Conservation (phyloP, 306 rosid species). For the Gastrolobium bilobum region DNA sequence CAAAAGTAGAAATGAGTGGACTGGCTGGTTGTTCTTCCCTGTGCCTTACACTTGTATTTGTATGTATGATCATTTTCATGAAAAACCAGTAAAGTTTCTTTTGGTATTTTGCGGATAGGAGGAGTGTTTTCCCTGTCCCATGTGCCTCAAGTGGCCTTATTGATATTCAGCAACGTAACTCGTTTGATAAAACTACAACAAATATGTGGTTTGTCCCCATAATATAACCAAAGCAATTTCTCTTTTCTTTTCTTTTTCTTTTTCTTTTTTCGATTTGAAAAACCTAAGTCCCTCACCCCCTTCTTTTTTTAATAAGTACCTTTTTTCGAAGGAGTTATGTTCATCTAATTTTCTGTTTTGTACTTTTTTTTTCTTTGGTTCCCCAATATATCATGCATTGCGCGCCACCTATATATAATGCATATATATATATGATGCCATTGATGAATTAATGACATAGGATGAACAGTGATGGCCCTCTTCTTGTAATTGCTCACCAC, state of each 20-base stretch:
- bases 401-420: slow-evolving; percentile 5
- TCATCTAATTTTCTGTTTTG: background rate
- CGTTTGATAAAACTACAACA: slow-evolving; percentile 29
- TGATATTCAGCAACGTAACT: slow-evolving; percentile 42
- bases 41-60: slow-evolving; percentile 32
- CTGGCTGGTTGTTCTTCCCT: background rate
- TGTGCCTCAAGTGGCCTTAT: slow-evolving; percentile 52
- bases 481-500: slow-evolving; percentile 39
- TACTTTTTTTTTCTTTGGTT: slow-evolving; percentile 17
- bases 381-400: slow-evolving; percentile 21
- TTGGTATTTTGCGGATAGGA: slow-evolving; percentile 60
- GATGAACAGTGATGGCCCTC: slow-evolving; percentile 43
- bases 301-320: no score
- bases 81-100: slow-evolving; percentile 55
- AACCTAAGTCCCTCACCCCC: background rate
- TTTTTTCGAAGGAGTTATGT: background rate
- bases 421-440: background rate
- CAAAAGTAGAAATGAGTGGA: slow-evolving; percentile 23
- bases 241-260: slow-evolving; percentile 38
- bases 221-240: slow-evolving; percentile 19
- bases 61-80: slow-evolving; percentile 53
- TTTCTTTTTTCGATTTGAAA: background rate
- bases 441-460: background rate
- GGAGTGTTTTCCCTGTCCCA: slow-evolving; percentile 52
- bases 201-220: slow-evolving; percentile 52